A percentile compares a stretch with the other conserved stretches of the same genome.
phyloP scores from a whole-genome alignment of 73 alveolate genomes.

The Paramecium biaurelia region DNA sequence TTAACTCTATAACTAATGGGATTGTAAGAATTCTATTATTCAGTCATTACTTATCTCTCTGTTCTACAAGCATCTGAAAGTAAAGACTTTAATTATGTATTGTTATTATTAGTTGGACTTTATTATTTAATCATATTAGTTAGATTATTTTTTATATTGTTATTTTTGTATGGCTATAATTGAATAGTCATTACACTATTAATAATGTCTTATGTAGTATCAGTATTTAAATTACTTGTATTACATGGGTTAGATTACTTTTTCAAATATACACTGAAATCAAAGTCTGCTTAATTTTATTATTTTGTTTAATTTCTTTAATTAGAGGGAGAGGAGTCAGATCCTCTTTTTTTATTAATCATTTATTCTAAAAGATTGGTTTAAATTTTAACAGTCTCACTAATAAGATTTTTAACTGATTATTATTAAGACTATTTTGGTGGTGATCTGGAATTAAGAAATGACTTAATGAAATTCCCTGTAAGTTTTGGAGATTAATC shows the following conservation, averaged over 20 bases:
- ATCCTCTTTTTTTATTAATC: constrained; percentile 22
- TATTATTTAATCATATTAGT: not conserved
- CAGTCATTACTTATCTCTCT: not conserved
- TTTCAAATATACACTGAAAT: not conserved
- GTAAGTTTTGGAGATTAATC: constrained; percentile 10
- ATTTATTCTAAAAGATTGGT: constrained; percentile 18
- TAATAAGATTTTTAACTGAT: not conserved
- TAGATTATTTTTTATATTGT: not conserved
- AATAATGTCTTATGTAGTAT: not conserved
- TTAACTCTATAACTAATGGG: constrained; percentile 10
- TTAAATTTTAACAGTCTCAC: not conserved
- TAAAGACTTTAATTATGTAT: not conserved
- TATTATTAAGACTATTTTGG: not conserved
- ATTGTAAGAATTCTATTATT: not conserved
- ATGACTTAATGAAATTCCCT: not conserved
- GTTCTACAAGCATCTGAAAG: not conserved
- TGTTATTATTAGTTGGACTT: not conserved
- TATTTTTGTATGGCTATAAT: not conserved
- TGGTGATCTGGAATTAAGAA: not conserved
- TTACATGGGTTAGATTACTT: not conserved
- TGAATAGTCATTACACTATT: not conserved
- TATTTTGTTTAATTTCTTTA: not conserved
- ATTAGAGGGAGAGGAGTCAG: not conserved
- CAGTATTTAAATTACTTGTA: not conserved
- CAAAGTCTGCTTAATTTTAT: not conserved